These are phyloP conservation scores for Malassezia pachydermatis DNA, from an alignment of 1,284 basidiomycete species.

Conservation along the genomic window DNA sequence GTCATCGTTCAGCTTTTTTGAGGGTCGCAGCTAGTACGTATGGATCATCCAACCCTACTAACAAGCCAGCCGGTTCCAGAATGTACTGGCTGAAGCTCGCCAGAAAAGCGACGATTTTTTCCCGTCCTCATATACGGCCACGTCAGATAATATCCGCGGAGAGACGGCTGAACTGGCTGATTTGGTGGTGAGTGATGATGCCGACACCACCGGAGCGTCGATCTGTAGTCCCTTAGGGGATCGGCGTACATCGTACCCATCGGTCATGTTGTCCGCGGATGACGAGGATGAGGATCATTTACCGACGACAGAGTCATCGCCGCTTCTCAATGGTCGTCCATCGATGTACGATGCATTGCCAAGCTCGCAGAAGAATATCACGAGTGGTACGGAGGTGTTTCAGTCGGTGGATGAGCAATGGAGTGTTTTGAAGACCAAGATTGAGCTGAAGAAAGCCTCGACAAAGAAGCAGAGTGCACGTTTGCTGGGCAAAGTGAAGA, in stretches of 20 bases:
- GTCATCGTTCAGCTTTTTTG: slow-evolving; percentile 32
- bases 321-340: no score
- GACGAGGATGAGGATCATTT: no score
- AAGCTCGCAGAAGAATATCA: no score
- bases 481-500: neutral
- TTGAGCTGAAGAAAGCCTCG: neutral
- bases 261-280: no score
- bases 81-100: neutral
- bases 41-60: neutral
- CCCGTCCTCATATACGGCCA: slow-evolving; percentile 38
- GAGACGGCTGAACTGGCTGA: slow-evolving; percentile 42
- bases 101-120: slow-evolving; percentile 8
- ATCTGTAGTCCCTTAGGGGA: no score
- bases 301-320: no score
- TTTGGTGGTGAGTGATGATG: slow-evolving; percentile 35
- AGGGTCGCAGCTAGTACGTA: slow-evolving; percentile 35
- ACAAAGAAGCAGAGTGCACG: neutral
- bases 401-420: slow-evolving; percentile 8
- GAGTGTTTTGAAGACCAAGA: neutral
- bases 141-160: slow-evolving; percentile 34
- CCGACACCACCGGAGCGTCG: slow-evolving; percentile 16
- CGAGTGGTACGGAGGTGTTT: slow-evolving; percentile 4
- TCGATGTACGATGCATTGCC: no score
- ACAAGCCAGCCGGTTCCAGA: slow-evolving; percentile 7
- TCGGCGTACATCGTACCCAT: no score